Percentiles rank a stretch among this genome's conserved stretches.
phyloP scores from a whole-genome alignment of 2,329 filamentous ascomycete genomes.

The Rhynchosporium agropyri region DNA sequence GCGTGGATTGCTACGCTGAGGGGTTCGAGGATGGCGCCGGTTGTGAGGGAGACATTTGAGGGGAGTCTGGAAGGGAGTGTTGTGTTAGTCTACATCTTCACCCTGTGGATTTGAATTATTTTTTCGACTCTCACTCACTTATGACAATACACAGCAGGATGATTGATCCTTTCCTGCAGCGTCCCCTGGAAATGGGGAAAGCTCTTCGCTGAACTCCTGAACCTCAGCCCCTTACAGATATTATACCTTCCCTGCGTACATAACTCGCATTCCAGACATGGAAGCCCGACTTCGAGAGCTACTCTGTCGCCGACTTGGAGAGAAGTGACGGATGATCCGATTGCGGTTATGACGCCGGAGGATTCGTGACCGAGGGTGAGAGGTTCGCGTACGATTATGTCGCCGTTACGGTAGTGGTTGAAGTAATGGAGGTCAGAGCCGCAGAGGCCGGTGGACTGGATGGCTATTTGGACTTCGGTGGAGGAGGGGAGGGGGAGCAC shows the following conservation, averaged over 20 bases:
- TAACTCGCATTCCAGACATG: slow-evolving; percentile 85
- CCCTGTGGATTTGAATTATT: not conserved
- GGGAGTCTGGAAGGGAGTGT: slow-evolving; percentile 34
- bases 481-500: slow-evolving; percentile 34
- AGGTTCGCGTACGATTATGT: slow-evolving; percentile 86
- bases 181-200: slow-evolving; percentile 44
- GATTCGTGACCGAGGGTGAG: slow-evolving; percentile 96
- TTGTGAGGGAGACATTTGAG: slow-evolving; percentile 82
- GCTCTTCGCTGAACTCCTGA: slow-evolving; percentile 43
- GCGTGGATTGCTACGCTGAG: slow-evolving; percentile 87
- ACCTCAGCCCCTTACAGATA: slow-evolving; percentile 68
- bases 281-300: slow-evolving; percentile 90
- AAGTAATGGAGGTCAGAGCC: slow-evolving; percentile 98
- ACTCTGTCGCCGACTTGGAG: slow-evolving; percentile 87
- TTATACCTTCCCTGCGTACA: slow-evolving; percentile 93
- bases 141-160: slow-evolving; percentile 94
- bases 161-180: slow-evolving; percentile 63
- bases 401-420: slow-evolving; percentile 92
- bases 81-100: slow-evolving; percentile 18
- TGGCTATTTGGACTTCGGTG: slow-evolving; percentile 77
- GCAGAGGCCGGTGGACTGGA: slow-evolving; percentile 95
- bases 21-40: slow-evolving; percentile 89
- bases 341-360: slow-evolving; percentile 78
- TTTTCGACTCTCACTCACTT: slow-evolving; percentile 51
- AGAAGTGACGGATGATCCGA: slow-evolving; percentile 74